Evolutionary conservation across 352 stramenopile genomes (phyloP).

Genomic region (Globisporangium sylvaticum): DNA sequence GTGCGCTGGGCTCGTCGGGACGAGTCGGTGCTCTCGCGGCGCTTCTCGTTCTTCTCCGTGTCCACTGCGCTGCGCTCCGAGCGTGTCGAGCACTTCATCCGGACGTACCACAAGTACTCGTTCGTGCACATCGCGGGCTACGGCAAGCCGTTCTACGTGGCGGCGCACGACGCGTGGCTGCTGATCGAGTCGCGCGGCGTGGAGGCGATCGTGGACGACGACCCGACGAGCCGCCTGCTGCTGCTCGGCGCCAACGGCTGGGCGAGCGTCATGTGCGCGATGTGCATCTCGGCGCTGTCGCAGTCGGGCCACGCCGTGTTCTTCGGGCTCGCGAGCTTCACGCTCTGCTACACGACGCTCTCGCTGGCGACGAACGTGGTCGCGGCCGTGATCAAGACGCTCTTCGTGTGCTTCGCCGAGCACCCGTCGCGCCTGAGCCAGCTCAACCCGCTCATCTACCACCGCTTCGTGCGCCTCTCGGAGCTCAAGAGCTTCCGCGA

Average conservation of each 20-base stretch:
- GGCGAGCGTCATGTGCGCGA: slow-evolving; percentile 71
- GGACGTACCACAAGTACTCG: slow-evolving; percentile 84
- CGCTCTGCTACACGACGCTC: slow-evolving; percentile 77
- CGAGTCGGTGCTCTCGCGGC: slow-evolving; percentile 57
- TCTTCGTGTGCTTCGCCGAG: slow-evolving; percentile 87
- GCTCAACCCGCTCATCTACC: slow-evolving; percentile 84
- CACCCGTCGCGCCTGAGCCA: slow-evolving; percentile 73
- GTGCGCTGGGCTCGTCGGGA: slow-evolving; percentile 72
- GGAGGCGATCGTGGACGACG: slow-evolving; percentile 82
- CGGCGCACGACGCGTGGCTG: slow-evolving; percentile 70
- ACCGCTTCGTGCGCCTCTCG: slow-evolving; percentile 76
- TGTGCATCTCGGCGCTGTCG: slow-evolving; percentile 55
- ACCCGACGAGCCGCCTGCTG: slow-evolving; percentile 76
- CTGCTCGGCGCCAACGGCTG: slow-evolving; percentile 71
- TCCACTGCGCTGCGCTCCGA: slow-evolving; percentile 42
- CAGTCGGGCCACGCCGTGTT: slow-evolving; percentile 60
- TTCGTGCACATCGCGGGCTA: slow-evolving; percentile 82
- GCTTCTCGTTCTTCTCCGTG: slow-evolving; percentile 30
- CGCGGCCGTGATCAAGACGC: slow-evolving; percentile 74
- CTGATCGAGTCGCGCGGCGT: slow-evolving; percentile 78
- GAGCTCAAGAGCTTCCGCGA: slow-evolving; percentile 86
- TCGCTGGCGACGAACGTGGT: slow-evolving; percentile 74
- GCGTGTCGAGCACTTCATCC: slow-evolving; percentile 69
- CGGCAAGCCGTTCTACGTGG: slow-evolving; percentile 76
- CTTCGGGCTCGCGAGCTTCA: slow-evolving; percentile 70